Evolutionary conservation across 2,329 filamentous ascomycete species (phyloP).

Genomic region (Ophiosphaerella korrae): DNA sequence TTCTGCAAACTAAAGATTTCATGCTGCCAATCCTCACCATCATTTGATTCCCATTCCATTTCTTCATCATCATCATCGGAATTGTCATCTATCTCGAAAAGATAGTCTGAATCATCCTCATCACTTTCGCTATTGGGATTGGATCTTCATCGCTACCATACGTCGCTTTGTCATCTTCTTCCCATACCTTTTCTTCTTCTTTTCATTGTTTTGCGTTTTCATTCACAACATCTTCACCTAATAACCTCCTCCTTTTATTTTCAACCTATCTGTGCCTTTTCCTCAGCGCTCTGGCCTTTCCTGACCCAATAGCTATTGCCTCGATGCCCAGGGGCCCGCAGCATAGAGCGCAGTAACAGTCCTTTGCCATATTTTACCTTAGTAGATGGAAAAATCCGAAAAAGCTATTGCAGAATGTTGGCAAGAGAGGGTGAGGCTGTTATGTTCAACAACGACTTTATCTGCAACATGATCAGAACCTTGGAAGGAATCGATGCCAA

Average conservation of each 20-base stretch:
- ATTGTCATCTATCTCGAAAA: neutral
- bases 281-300: constrained; percentile 5
- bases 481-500: neutral
- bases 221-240: constrained; percentile 9
- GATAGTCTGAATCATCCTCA: neutral
- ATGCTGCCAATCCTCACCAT: neutral
- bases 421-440: too few relatives aligned
- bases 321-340: constrained; percentile 8
- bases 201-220: neutral
- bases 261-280: constrained; percentile 10
- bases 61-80: neutral
- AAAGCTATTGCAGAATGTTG: too few relatives aligned
- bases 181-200: neutral
- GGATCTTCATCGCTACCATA: neutral
- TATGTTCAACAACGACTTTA: neutral
- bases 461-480: neutral
- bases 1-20: too few relatives aligned
- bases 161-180: neutral
- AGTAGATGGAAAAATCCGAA: too few relatives aligned
- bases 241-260: constrained; percentile 2
- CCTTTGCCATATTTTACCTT: constrained; percentile 15
- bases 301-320: constrained; percentile 7
- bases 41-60: neutral
- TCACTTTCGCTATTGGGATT: neutral
- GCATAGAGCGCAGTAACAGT: constrained; percentile 29